Percentiles rank a stretch among this genome's conserved stretches.
phyloP scores from a whole-genome alignment of 345 rosid species.

The Citrus unshiu region DNA sequence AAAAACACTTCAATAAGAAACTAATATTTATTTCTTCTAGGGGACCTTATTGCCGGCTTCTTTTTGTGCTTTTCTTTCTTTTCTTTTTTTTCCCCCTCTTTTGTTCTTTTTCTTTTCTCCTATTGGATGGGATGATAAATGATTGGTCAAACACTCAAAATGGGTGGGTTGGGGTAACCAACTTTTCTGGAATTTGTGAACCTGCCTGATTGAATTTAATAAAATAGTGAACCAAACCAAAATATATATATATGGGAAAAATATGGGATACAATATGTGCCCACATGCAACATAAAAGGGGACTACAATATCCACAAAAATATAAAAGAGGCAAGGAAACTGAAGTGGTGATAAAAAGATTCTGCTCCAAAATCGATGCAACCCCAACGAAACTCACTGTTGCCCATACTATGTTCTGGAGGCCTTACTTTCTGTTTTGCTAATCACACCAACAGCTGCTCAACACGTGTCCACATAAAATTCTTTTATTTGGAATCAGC shows the following conservation, averaged over 20 bases:
- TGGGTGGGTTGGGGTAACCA: background rate
- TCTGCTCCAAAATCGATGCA: constrained; percentile 12
- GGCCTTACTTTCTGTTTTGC: background rate
- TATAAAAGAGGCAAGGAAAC: background rate
- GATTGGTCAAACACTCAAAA: constrained; percentile 17
- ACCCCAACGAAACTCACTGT: constrained; percentile 11
- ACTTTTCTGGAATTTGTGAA: background rate
- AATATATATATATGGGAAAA: no score
- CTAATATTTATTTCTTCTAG: no score
- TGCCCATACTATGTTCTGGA: background rate
- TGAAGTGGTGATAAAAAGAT: background rate
- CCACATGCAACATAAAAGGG: background rate
- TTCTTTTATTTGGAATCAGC: background rate
- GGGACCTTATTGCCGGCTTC: no score
- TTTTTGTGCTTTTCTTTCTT: no score
- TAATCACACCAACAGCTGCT: background rate
- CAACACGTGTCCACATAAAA: background rate
- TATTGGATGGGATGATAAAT: background rate
- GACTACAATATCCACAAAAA: background rate
- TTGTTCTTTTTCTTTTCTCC: no score
- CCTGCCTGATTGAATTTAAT: background rate
- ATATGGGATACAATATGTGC: background rate
- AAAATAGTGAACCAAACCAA: no score
- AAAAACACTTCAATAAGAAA: no score
- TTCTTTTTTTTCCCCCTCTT: no score